Conservation (phyloP, 352 stramenopile species). For the Globisporangium splendens region DNA sequence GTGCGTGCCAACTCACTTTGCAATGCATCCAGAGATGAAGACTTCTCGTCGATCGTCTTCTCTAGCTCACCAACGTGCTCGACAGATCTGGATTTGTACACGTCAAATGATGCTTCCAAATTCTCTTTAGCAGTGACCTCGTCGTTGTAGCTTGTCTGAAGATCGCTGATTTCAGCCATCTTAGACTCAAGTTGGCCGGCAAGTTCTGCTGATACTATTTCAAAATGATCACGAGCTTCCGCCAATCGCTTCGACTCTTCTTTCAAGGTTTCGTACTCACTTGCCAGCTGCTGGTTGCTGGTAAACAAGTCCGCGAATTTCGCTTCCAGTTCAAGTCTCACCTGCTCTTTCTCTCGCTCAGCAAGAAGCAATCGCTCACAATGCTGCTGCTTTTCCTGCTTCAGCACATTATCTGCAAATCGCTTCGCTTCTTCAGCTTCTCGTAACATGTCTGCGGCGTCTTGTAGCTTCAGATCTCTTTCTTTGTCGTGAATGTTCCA, state of each 20-base stretch:
- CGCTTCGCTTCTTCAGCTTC: constrained; percentile 24
- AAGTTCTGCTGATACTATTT: constrained; percentile 2
- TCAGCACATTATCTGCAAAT: constrained; percentile 15
- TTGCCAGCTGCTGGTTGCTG: constrained; percentile 14
- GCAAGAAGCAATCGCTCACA: constrained; percentile 22
- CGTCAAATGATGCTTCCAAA: constrained; percentile 9
- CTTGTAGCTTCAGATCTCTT: constrained; percentile 27
- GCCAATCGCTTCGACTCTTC: neutral
- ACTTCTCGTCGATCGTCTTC: constrained; percentile 18
- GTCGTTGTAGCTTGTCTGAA: neutral
- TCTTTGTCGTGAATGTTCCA: constrained; percentile 50
- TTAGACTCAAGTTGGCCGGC: constrained; percentile 4
- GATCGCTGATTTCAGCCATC: neutral
- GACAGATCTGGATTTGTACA: constrained; percentile 11
- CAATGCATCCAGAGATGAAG: constrained; percentile 1
- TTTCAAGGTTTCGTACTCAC: neutral
- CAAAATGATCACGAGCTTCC: constrained; percentile 1
- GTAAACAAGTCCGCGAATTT: constrained; percentile 30
- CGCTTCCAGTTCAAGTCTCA: constrained; percentile 29
- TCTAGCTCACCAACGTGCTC: constrained; percentile 17
- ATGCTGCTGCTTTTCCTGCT: constrained; percentile 30
- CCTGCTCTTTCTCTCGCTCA: constrained; percentile 19
- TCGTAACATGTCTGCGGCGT: constrained; percentile 18
- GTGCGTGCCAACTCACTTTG: neutral
- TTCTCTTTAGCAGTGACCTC: neutral